Base-by-base conservation (phyloP, 805 yeast species). In the Candida andamanensis region DNA sequence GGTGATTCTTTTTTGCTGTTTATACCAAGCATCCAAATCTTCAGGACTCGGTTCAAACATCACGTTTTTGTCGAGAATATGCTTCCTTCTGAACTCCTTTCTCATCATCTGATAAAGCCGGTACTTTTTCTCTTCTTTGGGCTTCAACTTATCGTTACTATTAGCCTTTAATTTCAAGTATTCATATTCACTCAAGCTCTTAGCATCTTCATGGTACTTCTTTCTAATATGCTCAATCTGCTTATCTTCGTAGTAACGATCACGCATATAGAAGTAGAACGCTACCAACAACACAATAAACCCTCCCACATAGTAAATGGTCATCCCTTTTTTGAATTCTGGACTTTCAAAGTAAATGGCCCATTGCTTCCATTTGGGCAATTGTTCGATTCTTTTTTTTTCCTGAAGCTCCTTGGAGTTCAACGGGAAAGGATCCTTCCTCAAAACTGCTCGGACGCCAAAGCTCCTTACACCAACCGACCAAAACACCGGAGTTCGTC, bases 191-290 rank as follows among this genome's bases (percentile, higher is more conserved):
- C 72, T 69, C 15, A 74, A 57, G 7, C 52, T 44, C 2, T 49
- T 54, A 3, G 69, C 69, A 26, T 56, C 65, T 47, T 14, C 45
- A 35, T 15, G 44, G 49, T 56, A 65, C 47, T 60, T 73, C 53
- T 36, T 49, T 42, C 46, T 58, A 36, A 52, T 73, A 39, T 42
- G 47, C 37, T 53, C 70, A 37, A 76, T 58, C 47, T 80, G 85
- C 36, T 72, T 63, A 40, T 83, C 90, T 54, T 78, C 78, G 27
- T 65, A 58, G 52, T 73, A 82, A 30, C 81, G 53, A 46, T 80
- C 82, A 45, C 76, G 66, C 76, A 82, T 78, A 51, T 78, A 77
- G 48, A 69, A 69, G 36, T 74, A 67, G 32, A 85, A 84, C 36
- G 78, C 72, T 14, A 72, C 61, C 17, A 77, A 52, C 47, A 80